Base-by-base conservation (phyloP, 306 rosid species). In the Ceratonia siliqua region DNA sequence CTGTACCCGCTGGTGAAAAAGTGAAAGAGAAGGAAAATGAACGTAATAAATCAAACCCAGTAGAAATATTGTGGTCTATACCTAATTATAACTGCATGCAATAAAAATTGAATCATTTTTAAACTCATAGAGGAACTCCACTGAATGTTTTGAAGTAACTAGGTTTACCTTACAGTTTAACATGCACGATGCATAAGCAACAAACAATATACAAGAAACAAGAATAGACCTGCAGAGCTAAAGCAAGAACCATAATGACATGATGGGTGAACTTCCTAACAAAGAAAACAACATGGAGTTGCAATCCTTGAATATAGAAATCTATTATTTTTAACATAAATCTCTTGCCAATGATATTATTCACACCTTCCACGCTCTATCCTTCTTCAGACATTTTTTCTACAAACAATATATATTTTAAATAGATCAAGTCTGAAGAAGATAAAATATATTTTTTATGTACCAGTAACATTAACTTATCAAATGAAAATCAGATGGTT, bases 1-100 rank as follows among this genome's bases (percentile, higher is more conserved):
- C 53, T 25, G 97, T 95, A 24, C 93, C 93, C 46, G 98, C 99
- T 95, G 96, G 72, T 38, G 17, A 62, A 54, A 35, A 68, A 74
- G 64, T 7, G 74, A 49, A 62, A 75, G 59, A 73, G 68, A 52
- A 61, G 17, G 75, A 41, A 62, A 30, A 62, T 50, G 36, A 33
- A 49, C 49, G 49, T 61, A 62, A 68, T 53, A 62, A 69, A 68
- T 63, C 70, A 74, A 33, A 62, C 21, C n/a, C 62, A 21, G n/a
- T 46, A 43, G 30, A n/a, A 38, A 50, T n/a, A n/a, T 14, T 15
- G 36, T 59, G 43, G 5, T 35, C 48, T 66, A 24, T 52, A 32
- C 22, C 72, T 52, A 81, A 56, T 9, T 39, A 59, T 75, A 67
- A 71, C 14, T 39, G 68, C 73, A 86, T 24, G 45, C 13, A 57